phyloP scores from a whole-genome alignment of 495 filamentous ascomycete species.

The Evernia prunastri region DNA sequence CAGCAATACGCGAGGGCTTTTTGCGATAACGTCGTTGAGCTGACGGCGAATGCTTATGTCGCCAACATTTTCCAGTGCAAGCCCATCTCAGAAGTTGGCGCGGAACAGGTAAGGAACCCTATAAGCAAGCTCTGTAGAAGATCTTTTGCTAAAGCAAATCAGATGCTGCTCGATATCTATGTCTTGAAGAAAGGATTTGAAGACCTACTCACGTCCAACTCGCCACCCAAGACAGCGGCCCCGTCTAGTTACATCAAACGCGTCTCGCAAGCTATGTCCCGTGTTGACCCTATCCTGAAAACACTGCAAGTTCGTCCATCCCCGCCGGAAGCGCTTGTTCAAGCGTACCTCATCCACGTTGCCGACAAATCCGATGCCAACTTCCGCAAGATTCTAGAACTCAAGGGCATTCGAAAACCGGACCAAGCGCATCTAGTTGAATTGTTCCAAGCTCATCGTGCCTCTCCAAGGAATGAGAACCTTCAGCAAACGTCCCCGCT shows the following conservation, averaged over 20 bases:
- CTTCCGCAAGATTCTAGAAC: conserved; percentile 92
- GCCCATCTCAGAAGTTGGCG: conserved; percentile 86
- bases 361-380: conserved; percentile 85
- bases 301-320: conserved; percentile 90
- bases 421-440: conserved; percentile 83
- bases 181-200: conserved; percentile 78
- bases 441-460: conserved; percentile 77
- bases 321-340: conserved; percentile 88
- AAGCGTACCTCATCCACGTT: conserved; percentile 94
- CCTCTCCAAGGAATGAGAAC: conserved; percentile 39
- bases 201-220: conserved; percentile 53
- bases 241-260: conserved; percentile 74
- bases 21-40: conserved; percentile 87
- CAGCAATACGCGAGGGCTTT: conserved; percentile 91
- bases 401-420: conserved; percentile 73
- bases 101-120: conserved; percentile 64
- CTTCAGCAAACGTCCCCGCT: conserved; percentile 54
- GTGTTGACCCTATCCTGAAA: conserved; percentile 88
- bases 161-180: conserved; percentile 94
- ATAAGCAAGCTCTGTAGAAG: conserved; percentile 1
- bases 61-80: conserved; percentile 78
- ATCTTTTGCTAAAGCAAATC: neutral
- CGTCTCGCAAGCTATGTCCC: conserved; percentile 74
- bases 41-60: conserved; percentile 71
- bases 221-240: conserved; percentile 39